Conservation (phyloP, 2,329 filamentous ascomycete species). For the Whalleya microplaca region DNA sequence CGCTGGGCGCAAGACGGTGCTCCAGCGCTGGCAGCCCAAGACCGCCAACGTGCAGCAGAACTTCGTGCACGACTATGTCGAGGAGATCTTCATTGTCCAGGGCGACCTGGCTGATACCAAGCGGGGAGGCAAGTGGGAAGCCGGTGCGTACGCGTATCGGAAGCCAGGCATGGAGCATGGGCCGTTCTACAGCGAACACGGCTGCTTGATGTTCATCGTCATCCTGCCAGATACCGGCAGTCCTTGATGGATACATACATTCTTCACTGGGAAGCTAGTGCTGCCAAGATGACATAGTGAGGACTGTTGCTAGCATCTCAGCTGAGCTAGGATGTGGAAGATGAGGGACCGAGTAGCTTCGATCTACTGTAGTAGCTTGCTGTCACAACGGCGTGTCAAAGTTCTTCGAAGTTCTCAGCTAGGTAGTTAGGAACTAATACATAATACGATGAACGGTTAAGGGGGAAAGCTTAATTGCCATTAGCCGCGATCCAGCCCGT, state of each 20-base stretch:
- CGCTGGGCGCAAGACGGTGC: constrained; percentile 34
- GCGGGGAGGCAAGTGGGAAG: constrained; percentile 36
- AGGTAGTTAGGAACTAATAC: too few species aligned
- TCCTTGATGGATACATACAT: background rate
- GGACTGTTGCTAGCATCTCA: too few species aligned
- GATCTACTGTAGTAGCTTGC: too few species aligned
- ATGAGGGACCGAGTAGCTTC: too few species aligned
- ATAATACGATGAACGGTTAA: too few species aligned
- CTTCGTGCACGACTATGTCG: constrained; percentile 43
- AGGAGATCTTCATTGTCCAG: constrained; percentile 43
- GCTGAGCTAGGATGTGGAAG: too few species aligned
- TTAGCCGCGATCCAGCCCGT: background rate
- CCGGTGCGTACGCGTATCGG: constrained; percentile 42
- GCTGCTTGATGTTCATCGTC: constrained; percentile 43
- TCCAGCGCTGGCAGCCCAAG: constrained; percentile 43
- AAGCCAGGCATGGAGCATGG: constrained; percentile 46
- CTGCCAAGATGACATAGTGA: too few species aligned
- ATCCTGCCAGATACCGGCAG: background rate
- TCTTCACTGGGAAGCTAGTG: too few species aligned
- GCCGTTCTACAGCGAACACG: constrained; percentile 28
- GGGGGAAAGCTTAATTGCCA: too few species aligned
- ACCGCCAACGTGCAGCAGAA: constrained; percentile 31
- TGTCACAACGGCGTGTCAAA: too few species aligned
- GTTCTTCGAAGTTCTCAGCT: too few species aligned
- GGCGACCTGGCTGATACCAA: constrained; percentile 22